Evolutionary conservation across 768 basidiomycete genomes (phyloP).

Genomic region (Podaxis rugospora): DNA sequence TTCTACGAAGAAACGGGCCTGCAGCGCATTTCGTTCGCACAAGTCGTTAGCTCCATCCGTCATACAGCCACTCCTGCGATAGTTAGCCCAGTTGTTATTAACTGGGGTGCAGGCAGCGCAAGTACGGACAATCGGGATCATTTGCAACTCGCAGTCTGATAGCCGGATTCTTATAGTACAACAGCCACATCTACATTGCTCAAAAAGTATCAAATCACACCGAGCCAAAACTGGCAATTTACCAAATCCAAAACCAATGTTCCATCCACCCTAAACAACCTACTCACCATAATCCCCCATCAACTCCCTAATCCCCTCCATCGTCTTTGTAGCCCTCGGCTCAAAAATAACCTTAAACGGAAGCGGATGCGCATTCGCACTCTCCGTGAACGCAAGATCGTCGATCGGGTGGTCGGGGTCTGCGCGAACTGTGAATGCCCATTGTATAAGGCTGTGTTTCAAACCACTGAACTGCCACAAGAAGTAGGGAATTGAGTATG

Average conservation of each 20-base stretch:
- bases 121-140: too few species aligned
- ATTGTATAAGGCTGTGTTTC: constrained; percentile 63
- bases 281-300: constrained; percentile 36
- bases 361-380: constrained; percentile 58
- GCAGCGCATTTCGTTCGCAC: constrained; percentile 46
- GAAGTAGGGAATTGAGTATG: neutral
- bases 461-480: constrained; percentile 50
- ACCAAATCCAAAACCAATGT: too few species aligned
- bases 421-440: constrained; percentile 56
- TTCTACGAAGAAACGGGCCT: constrained; percentile 49
- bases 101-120: too few species aligned
- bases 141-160: too few species aligned
- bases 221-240: too few species aligned
- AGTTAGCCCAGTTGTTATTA: too few species aligned
- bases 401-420: constrained; percentile 56
- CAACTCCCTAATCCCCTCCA: constrained; percentile 32
- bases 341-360: constrained; percentile 58
- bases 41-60: constrained; percentile 16
- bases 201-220: neutral
- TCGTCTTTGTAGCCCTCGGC: constrained; percentile 33
- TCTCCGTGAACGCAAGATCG: constrained; percentile 55
- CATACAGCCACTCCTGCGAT: neutral
- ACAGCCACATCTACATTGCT: too few species aligned
- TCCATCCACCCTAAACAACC: neutral
- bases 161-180: too few species aligned